These are phyloP conservation scores for Myrica gale DNA, from an alignment of 306 rosid species.

Conservation along the genomic window DNA sequence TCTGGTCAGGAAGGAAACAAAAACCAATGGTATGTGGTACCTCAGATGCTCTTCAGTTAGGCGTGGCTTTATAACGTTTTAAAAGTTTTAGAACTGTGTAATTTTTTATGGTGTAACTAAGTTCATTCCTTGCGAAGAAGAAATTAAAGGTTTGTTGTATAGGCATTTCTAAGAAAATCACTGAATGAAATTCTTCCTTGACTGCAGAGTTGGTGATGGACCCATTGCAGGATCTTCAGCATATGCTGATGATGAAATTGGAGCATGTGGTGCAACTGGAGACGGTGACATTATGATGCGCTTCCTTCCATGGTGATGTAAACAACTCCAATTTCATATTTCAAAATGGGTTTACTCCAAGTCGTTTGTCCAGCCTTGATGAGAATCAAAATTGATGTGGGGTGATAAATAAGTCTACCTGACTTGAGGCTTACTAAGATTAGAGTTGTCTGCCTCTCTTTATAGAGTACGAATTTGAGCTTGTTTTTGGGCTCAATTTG, in stretches of 20 bases:
- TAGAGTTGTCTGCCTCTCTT: background rate
- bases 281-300: constrained; percentile 97
- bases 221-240: constrained; percentile 88
- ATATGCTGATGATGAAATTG: constrained; percentile 73
- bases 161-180: constrained; percentile 5
- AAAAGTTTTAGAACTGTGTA: background rate
- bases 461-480: background rate
- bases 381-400: background rate
- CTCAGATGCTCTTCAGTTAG: background rate
- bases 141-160: background rate
- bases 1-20: background rate
- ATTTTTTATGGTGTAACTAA: background rate
- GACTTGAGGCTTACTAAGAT: background rate
- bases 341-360: background rate
- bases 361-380: background rate
- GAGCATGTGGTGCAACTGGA: constrained; percentile 94
- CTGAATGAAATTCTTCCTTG: constrained; percentile 7
- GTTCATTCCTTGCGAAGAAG: background rate
- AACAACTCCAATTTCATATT: constrained; percentile 3
- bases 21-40: background rate
- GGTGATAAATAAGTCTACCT: background rate
- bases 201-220: constrained; percentile 90
- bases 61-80: no score
- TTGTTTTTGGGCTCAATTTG: background rate
- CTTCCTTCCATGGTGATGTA: constrained; percentile 79